A percentile compares a stretch with the other conserved stretches of the same genome.
Evolutionary conservation across 371 early-diverging fungal genomes (phyloP).

Genomic region (Lichtheimia ramosa): DNA sequence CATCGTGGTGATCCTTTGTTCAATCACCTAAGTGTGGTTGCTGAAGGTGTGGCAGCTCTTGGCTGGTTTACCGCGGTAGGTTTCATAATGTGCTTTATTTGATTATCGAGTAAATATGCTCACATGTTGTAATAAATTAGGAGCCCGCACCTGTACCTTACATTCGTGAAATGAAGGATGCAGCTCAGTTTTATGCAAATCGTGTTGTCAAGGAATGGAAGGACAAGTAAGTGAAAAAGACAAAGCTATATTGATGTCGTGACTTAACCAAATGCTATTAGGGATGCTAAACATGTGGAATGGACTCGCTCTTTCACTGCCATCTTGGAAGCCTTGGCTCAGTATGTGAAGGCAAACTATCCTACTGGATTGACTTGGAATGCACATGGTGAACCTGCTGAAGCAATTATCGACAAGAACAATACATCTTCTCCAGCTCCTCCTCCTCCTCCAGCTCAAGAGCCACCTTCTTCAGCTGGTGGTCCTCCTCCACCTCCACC

Average conservation of each 20-base stretch:
- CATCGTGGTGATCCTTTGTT: slow-evolving; percentile 75
- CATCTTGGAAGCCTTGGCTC: slow-evolving; percentile 72
- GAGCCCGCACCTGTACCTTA: slow-evolving; percentile 88
- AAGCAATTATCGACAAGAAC: slow-evolving; percentile 41
- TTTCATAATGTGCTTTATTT: neutral
- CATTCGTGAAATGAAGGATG: slow-evolving; percentile 87
- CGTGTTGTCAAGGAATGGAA: slow-evolving; percentile 88
- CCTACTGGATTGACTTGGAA: slow-evolving; percentile 94
- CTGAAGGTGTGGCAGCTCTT: slow-evolving; percentile 88
- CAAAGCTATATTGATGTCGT: neutral
- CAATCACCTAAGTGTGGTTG: slow-evolving; percentile 82
- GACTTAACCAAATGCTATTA: slow-evolving; percentile 20
- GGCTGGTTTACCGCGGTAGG: slow-evolving; percentile 92
- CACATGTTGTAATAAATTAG: slow-evolving; percentile 30
- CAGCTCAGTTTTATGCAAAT: slow-evolving; percentile 90
- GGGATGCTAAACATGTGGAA: slow-evolving; percentile 80
- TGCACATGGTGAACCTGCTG: slow-evolving; percentile 71
- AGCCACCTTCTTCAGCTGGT: slow-evolving; percentile 54
- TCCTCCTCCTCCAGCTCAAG: slow-evolving; percentile 43
- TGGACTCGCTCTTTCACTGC: slow-evolving; percentile 77
- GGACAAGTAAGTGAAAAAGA: slow-evolving; percentile 73
- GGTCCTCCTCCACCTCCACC: slow-evolving; percentile 65
- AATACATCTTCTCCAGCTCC: slow-evolving; percentile 34
- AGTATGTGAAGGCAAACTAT: slow-evolving; percentile 87
- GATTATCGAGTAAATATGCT: neutral